Conservation (phyloP, 768 basidiomycete species). For the Mycena latifolia region DNA sequence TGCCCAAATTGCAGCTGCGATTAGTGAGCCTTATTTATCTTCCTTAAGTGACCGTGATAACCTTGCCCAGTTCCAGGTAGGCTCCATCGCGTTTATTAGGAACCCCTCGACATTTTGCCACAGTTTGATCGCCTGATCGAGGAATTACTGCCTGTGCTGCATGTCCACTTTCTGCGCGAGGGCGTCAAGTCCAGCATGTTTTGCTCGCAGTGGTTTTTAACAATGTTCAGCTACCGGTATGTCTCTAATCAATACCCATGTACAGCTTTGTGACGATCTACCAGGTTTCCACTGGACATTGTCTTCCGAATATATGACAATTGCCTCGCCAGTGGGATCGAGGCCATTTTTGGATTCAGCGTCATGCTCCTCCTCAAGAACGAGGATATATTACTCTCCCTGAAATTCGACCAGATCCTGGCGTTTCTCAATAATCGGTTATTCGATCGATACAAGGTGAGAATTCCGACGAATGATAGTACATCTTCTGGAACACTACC, state of each 20-base stretch:
- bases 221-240: constrained; percentile 94
- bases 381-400: constrained; percentile 78
- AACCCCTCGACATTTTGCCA: constrained; percentile 11
- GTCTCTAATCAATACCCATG: constrained; percentile 32
- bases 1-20: constrained; percentile 96
- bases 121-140: constrained; percentile 96
- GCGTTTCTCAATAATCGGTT: constrained; percentile 84
- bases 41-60: not conserved
- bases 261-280: constrained; percentile 11
- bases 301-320: constrained; percentile 98
- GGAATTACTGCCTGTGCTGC: constrained; percentile 91
- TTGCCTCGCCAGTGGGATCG: constrained; percentile 95
- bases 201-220: constrained; percentile 98
- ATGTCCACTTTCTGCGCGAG: constrained; percentile 93
- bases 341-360: constrained; percentile 97
- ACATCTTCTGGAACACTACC: constrained; percentile 3
- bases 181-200: constrained; percentile 99
- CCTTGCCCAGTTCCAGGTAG: constrained; percentile 69
- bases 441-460: constrained; percentile 85
- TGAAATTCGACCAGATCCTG: constrained; percentile 95
- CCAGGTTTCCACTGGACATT: constrained; percentile 92
- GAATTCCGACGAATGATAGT: constrained; percentile 8
- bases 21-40: constrained; percentile 63
- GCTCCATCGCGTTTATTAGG: constrained; percentile 24
- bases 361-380: constrained; percentile 89